Conservation (phyloP, 129 eudicot species). For the Calendula officinalis region DNA sequence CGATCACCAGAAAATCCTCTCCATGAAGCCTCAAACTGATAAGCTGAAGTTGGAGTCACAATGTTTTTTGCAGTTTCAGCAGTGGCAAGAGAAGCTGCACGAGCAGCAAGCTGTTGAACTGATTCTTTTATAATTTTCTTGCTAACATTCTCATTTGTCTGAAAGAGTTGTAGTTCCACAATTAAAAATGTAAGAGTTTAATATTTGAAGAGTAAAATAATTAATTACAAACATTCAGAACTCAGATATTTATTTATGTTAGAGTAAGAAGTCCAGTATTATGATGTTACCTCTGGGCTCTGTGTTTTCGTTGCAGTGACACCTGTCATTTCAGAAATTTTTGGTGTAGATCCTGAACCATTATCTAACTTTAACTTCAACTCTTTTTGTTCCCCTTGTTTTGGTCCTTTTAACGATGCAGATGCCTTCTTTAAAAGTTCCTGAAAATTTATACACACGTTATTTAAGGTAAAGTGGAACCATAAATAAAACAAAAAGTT, state of each 20-base stretch:
- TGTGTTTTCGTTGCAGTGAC: conserved; percentile 44
- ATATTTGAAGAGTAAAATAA: neutral
- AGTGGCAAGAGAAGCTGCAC: conserved; percentile 85
- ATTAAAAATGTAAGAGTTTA: neutral
- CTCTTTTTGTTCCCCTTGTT: conserved; percentile 35
- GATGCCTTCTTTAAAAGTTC: conserved; percentile 75
- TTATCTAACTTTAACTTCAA: conserved; percentile 40
- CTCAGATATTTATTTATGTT: neutral
- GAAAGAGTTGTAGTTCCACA: conserved; percentile 11
- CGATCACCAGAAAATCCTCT: conserved; percentile 83
- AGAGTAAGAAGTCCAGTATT: neutral
- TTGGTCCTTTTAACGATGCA: conserved; percentile 38
- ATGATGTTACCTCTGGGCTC: conserved; percentile 41
- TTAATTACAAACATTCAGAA: neutral
- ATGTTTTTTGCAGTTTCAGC: conserved; percentile 84
- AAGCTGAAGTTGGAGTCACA: conserved; percentile 74
- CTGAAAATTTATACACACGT: conserved; percentile 32
- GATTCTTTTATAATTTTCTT: conserved; percentile 59
- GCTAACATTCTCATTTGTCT: conserved; percentile 48
- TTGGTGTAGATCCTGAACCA: conserved; percentile 36
- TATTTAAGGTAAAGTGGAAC: conserved; percentile 6
- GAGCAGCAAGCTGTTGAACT: conserved; percentile 86
- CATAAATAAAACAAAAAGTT: conserved; percentile 3
- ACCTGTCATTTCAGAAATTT: conserved; percentile 40
- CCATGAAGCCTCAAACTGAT: conserved; percentile 94